phyloP scores from a whole-genome alignment of 2,329 filamentous ascomycete genomes.

The Botrytis elliptica region DNA sequence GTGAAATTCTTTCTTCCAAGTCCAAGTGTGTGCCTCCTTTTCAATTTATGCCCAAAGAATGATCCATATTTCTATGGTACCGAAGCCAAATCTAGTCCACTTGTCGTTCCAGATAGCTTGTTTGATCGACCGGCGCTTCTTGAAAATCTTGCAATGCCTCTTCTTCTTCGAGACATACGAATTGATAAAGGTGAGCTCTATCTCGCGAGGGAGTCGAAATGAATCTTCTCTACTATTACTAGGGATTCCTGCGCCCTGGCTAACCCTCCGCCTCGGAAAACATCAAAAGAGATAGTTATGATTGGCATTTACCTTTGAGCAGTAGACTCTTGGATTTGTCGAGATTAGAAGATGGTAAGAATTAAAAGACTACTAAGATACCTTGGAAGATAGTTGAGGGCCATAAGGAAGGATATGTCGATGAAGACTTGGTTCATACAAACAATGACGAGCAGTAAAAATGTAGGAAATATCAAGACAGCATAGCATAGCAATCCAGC shows the following conservation, averaged over 20 bases:
- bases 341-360: not conserved
- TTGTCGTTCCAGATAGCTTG: not conserved
- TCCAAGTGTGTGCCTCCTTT: too few relatives aligned
- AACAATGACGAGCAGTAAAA: not conserved
- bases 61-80: not conserved
- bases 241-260: accelerated
- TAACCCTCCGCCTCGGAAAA: accelerated
- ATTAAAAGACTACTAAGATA: not conserved
- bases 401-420: accelerated
- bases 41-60: too few relatives aligned
- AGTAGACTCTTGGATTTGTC: not conserved
- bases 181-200: not conserved
- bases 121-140: not conserved
- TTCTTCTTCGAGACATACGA: not conserved
- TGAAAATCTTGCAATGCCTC: not conserved
- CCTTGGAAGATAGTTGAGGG: not conserved
- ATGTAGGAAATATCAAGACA: not conserved
- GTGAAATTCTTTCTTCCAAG: not conserved
- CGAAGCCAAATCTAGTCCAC: not conserved
- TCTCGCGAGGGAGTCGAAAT: not conserved
- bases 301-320: accelerated
- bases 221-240: accelerated
- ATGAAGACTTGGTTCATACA: not conserved
- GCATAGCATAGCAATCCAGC: not conserved
- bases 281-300: not conserved